These are phyloP conservation scores for Pilasporangium apinafurcum DNA, from an alignment of 352 stramenopile species.

Conservation along the genomic window DNA sequence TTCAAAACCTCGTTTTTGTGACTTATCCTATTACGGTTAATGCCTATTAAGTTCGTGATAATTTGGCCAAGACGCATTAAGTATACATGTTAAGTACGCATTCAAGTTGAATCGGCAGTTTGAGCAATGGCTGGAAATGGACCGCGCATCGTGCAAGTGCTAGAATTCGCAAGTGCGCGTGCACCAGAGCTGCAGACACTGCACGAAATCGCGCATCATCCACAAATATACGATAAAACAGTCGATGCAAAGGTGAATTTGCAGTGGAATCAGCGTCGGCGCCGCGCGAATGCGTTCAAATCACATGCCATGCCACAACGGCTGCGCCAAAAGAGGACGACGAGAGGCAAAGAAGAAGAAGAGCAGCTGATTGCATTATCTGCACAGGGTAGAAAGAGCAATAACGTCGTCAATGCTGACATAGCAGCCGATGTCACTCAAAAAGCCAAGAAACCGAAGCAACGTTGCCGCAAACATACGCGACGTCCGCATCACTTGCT, in stretches of 20 bases:
- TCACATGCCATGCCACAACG: constrained; percentile 57
- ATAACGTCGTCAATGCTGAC: no score
- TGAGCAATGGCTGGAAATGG: constrained; percentile 30
- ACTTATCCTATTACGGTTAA: no score
- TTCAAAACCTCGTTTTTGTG: no score
- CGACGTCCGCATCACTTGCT: constrained; percentile 47
- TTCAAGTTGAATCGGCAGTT: not conserved
- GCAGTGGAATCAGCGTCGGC: constrained; percentile 61
- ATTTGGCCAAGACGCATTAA: no score
- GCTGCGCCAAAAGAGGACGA: constrained; percentile 26
- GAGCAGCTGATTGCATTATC: constrained; percentile 13
- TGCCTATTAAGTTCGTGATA: no score
- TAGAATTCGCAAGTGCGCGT: constrained; percentile 65
- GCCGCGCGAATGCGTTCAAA: constrained; percentile 78
- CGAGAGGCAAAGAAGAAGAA: constrained; percentile 2
- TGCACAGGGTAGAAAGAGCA: not conserved
- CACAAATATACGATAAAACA: constrained; percentile 2
- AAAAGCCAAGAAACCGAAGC: not conserved
- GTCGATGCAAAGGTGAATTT: constrained; percentile 37
- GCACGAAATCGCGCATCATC: constrained; percentile 44
- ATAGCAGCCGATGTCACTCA: not conserved
- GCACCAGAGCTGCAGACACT: constrained; percentile 71
- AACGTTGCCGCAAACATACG: constrained; percentile 54
- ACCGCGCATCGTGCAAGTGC: constrained; percentile 67
- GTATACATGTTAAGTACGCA: constrained; percentile 1